These are phyloP conservation scores for Tuber umbilicatum DNA, from an alignment of 495 filamentous ascomycete species.

Conservation along the genomic window DNA sequence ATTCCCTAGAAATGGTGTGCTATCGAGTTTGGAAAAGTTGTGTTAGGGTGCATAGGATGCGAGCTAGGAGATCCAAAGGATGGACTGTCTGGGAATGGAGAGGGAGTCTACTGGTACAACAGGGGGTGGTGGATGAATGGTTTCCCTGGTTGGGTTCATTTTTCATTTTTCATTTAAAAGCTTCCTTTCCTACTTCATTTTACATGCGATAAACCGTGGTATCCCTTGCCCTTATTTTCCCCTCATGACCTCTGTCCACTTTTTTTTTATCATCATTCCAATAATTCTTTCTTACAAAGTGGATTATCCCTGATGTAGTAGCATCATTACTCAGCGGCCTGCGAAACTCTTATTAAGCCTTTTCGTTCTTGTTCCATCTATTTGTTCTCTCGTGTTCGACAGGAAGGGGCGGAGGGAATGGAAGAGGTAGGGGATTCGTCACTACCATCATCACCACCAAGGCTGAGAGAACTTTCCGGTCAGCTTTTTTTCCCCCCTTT, in stretches of 20 bases:
- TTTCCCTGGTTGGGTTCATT: not conserved
- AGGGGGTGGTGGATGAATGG: not conserved
- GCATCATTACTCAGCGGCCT: not conserved
- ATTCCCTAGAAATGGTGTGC: not conserved
- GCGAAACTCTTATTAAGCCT: not conserved
- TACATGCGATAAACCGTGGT: constrained; percentile 2
- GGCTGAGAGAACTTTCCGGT: not conserved
- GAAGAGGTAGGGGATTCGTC: not conserved
- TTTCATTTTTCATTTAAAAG: not conserved
- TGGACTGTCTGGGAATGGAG: not conserved
- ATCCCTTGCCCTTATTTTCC: constrained; percentile 1
- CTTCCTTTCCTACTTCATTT: not conserved
- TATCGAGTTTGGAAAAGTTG: not conserved
- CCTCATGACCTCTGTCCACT: constrained; percentile 3
- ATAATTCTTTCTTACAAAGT: constrained; percentile 1
- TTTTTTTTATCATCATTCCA: not conserved
- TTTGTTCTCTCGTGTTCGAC: not conserved
- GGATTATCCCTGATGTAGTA: not conserved
- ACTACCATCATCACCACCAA: not conserved
- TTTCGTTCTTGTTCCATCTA: not conserved
- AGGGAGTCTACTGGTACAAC: not conserved
- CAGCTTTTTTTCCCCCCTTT: not conserved
- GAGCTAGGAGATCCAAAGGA: not conserved
- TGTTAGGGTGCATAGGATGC: not conserved
- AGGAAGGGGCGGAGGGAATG: not conserved